Evolutionary conservation across 345 rosid genomes (phyloP).

Genomic region (Hibiscus syriacus): DNA sequence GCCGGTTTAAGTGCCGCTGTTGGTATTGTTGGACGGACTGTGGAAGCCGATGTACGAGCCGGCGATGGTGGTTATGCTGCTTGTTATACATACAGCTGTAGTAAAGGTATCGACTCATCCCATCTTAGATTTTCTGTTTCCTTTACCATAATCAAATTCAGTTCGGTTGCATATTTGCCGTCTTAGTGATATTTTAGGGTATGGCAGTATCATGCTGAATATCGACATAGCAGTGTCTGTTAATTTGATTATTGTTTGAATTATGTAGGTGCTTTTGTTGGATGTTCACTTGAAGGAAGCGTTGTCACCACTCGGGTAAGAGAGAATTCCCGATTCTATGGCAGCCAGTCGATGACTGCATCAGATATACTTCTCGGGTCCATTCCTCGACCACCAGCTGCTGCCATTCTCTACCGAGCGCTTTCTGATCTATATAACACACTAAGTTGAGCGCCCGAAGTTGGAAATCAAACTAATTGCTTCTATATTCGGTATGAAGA

Average conservation of each 20-base stretch:
- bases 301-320: slow-evolving; percentile 57
- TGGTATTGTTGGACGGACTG: slow-evolving; percentile 70
- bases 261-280: slow-evolving; percentile 81
- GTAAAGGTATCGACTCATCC: slow-evolving; percentile 60
- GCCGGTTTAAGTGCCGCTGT: slow-evolving; percentile 95
- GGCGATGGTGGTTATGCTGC: slow-evolving; percentile 95
- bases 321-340: slow-evolving; percentile 78
- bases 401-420: slow-evolving; percentile 67
- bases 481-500: background rate
- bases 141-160: background rate
- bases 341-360: slow-evolving; percentile 71
- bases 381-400: slow-evolving; percentile 80
- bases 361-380: slow-evolving; percentile 74
- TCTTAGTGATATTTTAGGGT: background rate
- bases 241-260: no score
- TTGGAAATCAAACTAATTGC: background rate
- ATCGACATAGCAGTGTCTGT: background rate
- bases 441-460: slow-evolving; percentile 27
- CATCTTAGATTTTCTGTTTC: background rate
- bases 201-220: background rate
- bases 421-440: slow-evolving; percentile 67
- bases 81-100: slow-evolving; percentile 94
- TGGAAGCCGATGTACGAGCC: slow-evolving; percentile 84
- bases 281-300: slow-evolving; percentile 90
- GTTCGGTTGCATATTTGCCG: background rate